phyloP scores from a whole-genome alignment of 192 early-diverging fungal genomes.

The Backusella morwellensis region DNA sequence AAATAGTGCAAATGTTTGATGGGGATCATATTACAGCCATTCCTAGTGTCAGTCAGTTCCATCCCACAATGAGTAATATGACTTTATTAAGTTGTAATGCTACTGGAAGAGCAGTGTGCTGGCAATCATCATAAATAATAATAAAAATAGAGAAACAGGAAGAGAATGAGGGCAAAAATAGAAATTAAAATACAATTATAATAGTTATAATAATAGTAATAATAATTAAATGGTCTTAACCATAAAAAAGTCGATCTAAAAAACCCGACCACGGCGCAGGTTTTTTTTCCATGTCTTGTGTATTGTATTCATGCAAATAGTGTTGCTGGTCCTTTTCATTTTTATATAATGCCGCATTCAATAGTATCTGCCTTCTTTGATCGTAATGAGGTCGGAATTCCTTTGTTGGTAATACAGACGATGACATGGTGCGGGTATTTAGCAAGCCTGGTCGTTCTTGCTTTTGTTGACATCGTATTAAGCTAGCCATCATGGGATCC shows the following conservation, averaged over 20 bases:
- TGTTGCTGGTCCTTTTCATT: background rate
- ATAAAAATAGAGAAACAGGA: background rate
- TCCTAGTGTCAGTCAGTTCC: slow-evolving; percentile 63
- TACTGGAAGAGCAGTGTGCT: slow-evolving; percentile 57
- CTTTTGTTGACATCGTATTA: slow-evolving; percentile 23
- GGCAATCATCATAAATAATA: slow-evolving; percentile 36
- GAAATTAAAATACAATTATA: background rate
- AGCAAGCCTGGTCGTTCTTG: background rate
- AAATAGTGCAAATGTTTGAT: slow-evolving; percentile 50
- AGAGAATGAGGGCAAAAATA: background rate
- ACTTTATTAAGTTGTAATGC: slow-evolving; percentile 53
- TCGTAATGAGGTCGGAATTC: slow-evolving; percentile 2
- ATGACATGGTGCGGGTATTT: slow-evolving; percentile 1
- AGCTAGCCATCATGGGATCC: slow-evolving; percentile 43
- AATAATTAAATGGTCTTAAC: background rate
- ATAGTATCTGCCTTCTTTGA: slow-evolving; percentile 6
- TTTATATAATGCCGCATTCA: background rate
- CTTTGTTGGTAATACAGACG: background rate
- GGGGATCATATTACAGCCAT: slow-evolving; percentile 46
- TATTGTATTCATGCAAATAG: background rate
- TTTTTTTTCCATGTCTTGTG: background rate
- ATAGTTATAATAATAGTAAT: background rate
- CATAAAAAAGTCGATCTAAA: slow-evolving; percentile 7
- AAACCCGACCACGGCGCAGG: background rate
- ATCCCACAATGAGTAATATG: slow-evolving; percentile 48